phyloP scores from a whole-genome alignment of 805 yeast genomes.

The Suhomyces tanzawaensis region DNA sequence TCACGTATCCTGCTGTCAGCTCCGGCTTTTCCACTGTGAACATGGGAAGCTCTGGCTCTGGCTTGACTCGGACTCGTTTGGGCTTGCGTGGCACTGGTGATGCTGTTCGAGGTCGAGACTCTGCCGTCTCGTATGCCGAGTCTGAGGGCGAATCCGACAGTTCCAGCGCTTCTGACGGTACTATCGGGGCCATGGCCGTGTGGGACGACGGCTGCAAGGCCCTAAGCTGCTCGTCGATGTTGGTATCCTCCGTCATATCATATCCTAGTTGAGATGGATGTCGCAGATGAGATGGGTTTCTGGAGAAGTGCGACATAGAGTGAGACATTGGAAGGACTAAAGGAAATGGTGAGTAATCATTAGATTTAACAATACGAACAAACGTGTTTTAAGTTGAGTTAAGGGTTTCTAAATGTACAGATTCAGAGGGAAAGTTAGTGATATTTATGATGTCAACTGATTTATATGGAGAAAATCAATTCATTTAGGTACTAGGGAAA shows the following conservation, averaged over 20 bases:
- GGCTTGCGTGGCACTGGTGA: neutral
- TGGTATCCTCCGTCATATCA: slow-evolving; percentile 7
- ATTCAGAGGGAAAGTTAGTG: too few relatives aligned
- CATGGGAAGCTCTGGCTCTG: neutral
- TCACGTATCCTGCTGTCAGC: neutral
- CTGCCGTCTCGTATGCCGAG: slow-evolving; percentile 3
- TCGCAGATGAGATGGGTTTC: neutral
- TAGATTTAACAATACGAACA: neutral
- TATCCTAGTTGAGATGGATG: neutral
- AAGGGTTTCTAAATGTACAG: neutral
- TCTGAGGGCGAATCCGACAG: neutral
- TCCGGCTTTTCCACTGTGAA: neutral
- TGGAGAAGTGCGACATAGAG: neutral
- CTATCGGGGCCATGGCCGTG: neutral
- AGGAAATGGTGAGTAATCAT: neutral
- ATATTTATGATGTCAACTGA: too few relatives aligned
- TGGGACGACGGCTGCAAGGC: neutral
- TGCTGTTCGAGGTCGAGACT: neutral
- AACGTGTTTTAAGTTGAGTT: neutral
- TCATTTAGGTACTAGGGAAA: too few relatives aligned
- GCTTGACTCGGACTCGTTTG: neutral
- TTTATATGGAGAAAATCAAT: too few relatives aligned
- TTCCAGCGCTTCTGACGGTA: neutral
- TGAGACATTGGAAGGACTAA: neutral
- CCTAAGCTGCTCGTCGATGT: slow-evolving; percentile 2